A percentile compares a stretch with the other conserved stretches of the same genome.
Conservation (phyloP, 768 basidiomycete genomes). For the Macrolepiota dolichaula region DNA sequence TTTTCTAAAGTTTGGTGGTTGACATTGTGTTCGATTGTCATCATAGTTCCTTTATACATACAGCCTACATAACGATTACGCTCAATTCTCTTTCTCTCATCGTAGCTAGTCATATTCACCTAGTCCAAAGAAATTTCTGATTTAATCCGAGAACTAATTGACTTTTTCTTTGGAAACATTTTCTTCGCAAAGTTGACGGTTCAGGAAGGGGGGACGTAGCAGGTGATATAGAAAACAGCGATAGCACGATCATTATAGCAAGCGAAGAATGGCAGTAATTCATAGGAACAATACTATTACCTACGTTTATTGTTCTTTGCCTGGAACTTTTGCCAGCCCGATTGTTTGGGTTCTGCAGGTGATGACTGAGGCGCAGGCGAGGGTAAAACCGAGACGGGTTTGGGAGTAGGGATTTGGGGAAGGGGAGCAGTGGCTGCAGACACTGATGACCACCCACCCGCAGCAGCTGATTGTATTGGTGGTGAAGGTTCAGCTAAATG, state of each 20-base stretch:
- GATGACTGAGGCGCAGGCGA: conserved; percentile 5
- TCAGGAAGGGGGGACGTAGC: neutral
- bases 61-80: neutral
- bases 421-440: conserved; percentile 19
- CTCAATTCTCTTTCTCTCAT: conserved; percentile 2
- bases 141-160: conserved; percentile 8
- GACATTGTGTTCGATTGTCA: neutral
- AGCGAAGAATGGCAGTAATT: neutral
- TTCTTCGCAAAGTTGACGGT: neutral
- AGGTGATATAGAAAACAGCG: neutral
- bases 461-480: conserved; percentile 16
- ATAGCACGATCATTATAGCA: neutral
- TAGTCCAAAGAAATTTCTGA: conserved; percentile 4
- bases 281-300: conserved; percentile 14
- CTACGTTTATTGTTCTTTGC: conserved; percentile 31
- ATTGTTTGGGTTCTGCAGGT: conserved; percentile 30
- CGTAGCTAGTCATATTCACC: conserved; percentile 11
- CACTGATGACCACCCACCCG: conserved; percentile 15
- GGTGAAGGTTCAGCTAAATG: conserved; percentile 22
- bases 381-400: neutral
- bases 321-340: conserved; percentile 61
- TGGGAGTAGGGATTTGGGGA: neutral
- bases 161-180: neutral
- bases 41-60: neutral
- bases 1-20: neutral